Evolutionary conservation across 2,329 filamentous ascomycete species (phyloP).

Genomic region (Fusarium praegraminearum): DNA sequence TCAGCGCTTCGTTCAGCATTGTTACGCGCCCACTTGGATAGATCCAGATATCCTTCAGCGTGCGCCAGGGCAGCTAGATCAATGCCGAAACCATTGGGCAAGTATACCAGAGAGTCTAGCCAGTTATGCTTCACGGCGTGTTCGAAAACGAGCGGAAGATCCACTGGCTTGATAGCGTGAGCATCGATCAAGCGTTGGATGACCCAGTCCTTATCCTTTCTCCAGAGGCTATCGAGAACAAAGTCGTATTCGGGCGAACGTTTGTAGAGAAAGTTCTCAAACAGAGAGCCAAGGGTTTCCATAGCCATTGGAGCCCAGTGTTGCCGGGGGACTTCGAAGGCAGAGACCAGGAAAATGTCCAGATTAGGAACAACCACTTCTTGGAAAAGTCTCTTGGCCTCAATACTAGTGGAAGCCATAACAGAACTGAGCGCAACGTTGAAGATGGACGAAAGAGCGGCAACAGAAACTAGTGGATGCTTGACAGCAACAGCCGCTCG

Average conservation of each 20-base stretch:
- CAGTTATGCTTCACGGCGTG: conserved; percentile 85
- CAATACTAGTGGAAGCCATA: conserved; percentile 70
- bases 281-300: conserved; percentile 80
- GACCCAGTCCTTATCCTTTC: conserved; percentile 89
- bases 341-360: conserved; percentile 82
- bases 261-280: conserved; percentile 86
- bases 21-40: conserved; percentile 82
- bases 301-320: conserved; percentile 81
- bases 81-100: conserved; percentile 85
- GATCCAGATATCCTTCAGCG: conserved; percentile 81
- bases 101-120: conserved; percentile 83
- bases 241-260: conserved; percentile 84
- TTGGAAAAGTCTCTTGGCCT: conserved; percentile 74
- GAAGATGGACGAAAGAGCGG: conserved; percentile 79
- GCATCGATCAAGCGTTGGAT: conserved; percentile 83
- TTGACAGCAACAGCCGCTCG: conserved; percentile 74
- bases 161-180: conserved; percentile 77
- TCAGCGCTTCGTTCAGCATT: conserved; percentile 74
- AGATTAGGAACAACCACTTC: conserved; percentile 78
- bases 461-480: conserved; percentile 89
- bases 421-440: conserved; percentile 72
- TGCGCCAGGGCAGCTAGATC: conserved; percentile 90
- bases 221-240: conserved; percentile 91
- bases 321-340: conserved; percentile 77
- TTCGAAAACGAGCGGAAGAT: conserved; percentile 59